Evolutionary conservation across 2,329 filamentous ascomycete species (phyloP).

Genomic region (Bipolaris sorokiniana): DNA sequence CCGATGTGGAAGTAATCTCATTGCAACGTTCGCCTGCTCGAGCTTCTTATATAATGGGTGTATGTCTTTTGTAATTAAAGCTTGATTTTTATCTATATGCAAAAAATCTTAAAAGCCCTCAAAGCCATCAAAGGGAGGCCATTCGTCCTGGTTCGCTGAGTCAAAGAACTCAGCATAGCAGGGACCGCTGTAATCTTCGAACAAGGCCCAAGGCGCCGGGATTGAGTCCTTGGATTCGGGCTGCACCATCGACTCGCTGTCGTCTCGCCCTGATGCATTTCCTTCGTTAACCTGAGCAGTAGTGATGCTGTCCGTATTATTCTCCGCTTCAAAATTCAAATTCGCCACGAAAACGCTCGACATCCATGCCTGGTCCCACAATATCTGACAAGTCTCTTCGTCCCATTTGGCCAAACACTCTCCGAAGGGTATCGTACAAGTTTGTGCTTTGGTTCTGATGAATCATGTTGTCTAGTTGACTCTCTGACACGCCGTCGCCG

Average conservation of each 20-base stretch:
- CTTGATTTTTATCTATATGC: conserved; percentile 1
- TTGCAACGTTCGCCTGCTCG: background rate
- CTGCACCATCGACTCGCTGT: conserved; percentile 29
- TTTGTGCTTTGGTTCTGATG: conserved; percentile 97
- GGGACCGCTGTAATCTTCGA: conserved; percentile 37
- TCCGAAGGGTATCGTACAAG: conserved; percentile 87
- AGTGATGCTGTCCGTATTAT: background rate
- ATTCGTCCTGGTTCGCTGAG: no score
- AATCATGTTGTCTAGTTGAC: conserved; percentile 83
- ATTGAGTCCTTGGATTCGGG: conserved; percentile 20
- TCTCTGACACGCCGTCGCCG: conserved; percentile 65
- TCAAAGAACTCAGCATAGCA: conserved; percentile 30
- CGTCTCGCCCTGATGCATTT: background rate
- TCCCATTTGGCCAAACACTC: conserved; percentile 97
- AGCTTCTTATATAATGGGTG: no score
- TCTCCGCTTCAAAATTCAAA: conserved; percentile 75
- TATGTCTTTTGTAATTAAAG: background rate
- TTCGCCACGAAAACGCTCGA: conserved; percentile 84
- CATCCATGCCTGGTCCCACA: conserved; percentile 88
- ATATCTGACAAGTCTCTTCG: conserved; percentile 84
- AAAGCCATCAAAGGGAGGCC: no score
- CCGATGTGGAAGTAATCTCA: background rate
- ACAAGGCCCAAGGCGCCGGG: conserved; percentile 17
- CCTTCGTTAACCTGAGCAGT: background rate
- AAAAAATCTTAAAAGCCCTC: no score